phyloP scores from a whole-genome alignment of 495 filamentous ascomycete species.

The Terfezia claveryi region DNA sequence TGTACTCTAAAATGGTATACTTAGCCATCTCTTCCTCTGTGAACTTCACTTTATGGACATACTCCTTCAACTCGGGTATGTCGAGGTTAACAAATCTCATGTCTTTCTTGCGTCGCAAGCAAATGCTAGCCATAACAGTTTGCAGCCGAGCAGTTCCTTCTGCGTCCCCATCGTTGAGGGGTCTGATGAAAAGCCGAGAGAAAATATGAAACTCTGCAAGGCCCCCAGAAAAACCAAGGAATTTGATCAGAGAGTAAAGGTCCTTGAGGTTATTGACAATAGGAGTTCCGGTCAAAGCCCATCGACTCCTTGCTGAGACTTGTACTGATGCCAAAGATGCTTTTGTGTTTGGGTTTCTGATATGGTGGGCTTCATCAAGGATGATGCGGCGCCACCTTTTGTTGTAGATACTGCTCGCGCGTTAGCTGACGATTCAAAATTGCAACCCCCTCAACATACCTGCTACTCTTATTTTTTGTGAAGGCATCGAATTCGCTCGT shows the following conservation, averaged over 20 bases:
- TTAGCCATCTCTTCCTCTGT: conserved; percentile 52
- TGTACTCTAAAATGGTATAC: conserved; percentile 50
- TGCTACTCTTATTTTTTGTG: background rate
- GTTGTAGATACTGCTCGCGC: conserved; percentile 31
- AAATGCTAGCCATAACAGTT: conserved; percentile 59
- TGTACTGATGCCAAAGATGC: conserved; percentile 42
- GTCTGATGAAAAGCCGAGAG: conserved; percentile 49
- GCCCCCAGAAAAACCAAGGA: conserved; percentile 56
- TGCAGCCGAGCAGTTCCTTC: conserved; percentile 45
- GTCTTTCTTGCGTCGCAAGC: conserved; percentile 64
- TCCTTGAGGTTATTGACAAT: conserved; percentile 48
- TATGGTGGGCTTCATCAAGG: conserved; percentile 71
- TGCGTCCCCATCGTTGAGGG: conserved; percentile 36
- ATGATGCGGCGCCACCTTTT: conserved; percentile 62
- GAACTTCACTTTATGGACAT: conserved; percentile 58
- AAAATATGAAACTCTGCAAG: conserved; percentile 56
- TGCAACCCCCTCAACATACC: background rate
- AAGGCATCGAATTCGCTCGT: background rate
- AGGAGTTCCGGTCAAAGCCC: conserved; percentile 65
- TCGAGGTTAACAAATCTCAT: conserved; percentile 77
- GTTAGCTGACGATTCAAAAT: too few relatives aligned
- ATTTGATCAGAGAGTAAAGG: conserved; percentile 58
- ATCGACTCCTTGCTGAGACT: conserved; percentile 49
- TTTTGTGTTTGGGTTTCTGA: conserved; percentile 58
- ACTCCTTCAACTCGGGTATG: conserved; percentile 57